phyloP scores from a whole-genome alignment of 2,329 filamentous ascomycete genomes.

The Elsinoe australis region DNA sequence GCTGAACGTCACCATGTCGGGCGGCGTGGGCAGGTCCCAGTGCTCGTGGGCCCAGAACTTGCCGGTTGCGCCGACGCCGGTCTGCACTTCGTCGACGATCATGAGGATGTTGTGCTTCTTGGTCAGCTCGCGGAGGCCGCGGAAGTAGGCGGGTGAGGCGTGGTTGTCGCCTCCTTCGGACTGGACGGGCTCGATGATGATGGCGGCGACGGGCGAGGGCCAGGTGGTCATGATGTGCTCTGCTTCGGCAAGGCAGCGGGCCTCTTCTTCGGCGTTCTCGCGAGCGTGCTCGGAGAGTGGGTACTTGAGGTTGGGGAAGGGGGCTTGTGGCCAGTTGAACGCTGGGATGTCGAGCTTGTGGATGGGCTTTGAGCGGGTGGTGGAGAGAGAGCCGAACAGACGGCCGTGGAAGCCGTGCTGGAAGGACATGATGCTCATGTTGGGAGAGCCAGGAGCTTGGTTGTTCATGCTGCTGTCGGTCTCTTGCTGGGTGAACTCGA shows the following conservation, averaged over 20 bases:
- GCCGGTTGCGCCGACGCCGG: slow-evolving; percentile 79
- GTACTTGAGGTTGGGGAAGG: slow-evolving; percentile 76
- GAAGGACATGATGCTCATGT: slow-evolving; percentile 79
- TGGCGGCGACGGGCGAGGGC: slow-evolving; percentile 68
- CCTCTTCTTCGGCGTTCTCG: slow-evolving; percentile 70
- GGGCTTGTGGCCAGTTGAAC: slow-evolving; percentile 92
- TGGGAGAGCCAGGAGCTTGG: slow-evolving; percentile 65
- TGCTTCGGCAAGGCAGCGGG: slow-evolving; percentile 69
- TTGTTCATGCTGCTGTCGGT: slow-evolving; percentile 68
- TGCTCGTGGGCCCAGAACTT: slow-evolving; percentile 94
- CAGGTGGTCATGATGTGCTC: slow-evolving; percentile 70
- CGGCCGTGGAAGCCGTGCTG: slow-evolving; percentile 80
- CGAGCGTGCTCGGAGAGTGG: slow-evolving; percentile 66
- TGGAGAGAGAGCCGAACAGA: slow-evolving; percentile 75
- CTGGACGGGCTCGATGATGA: slow-evolving; percentile 81
- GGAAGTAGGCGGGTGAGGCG: slow-evolving; percentile 77
- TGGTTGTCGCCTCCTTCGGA: slow-evolving; percentile 91
- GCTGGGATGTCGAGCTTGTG: slow-evolving; percentile 90
- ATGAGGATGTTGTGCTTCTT: slow-evolving; percentile 66
- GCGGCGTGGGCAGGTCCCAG: slow-evolving; percentile 71
- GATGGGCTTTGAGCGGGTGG: slow-evolving; percentile 82
- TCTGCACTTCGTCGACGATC: slow-evolving; percentile 90
- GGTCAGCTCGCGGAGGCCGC: slow-evolving; percentile 67
- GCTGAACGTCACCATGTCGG: slow-evolving; percentile 87
- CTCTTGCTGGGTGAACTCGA: slow-evolving; percentile 71